Conservation (phyloP, 495 filamentous ascomycete genomes). For the Pseudoneurospora amorphoporcata region DNA sequence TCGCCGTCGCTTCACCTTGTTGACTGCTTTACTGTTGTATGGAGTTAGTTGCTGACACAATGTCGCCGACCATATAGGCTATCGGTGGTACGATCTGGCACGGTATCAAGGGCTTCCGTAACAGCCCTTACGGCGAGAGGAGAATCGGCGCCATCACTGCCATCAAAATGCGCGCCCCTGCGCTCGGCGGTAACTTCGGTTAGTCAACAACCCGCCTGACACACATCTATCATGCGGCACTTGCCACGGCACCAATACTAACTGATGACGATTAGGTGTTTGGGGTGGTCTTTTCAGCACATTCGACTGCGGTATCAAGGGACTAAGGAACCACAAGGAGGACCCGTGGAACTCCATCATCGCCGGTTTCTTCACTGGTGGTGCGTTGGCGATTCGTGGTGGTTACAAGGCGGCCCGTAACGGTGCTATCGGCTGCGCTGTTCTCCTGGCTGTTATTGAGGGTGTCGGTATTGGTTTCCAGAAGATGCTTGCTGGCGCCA, state of each 20-base stretch:
- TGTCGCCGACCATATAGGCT: conserved; percentile 40
- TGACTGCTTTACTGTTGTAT: neutral
- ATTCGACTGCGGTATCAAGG: conserved; percentile 97
- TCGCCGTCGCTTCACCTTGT: neutral
- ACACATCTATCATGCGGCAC: neutral
- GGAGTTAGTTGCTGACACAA: neutral
- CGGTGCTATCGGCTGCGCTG: conserved; percentile 89
- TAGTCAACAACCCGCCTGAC: conserved; percentile 6
- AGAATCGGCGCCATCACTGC: conserved; percentile 93
- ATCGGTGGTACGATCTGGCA: conserved; percentile 97
- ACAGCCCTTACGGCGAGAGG: conserved; percentile 82
- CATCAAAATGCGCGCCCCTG: conserved; percentile 92
- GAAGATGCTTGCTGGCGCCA: conserved; percentile 89
- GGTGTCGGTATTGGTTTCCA: conserved; percentile 96
- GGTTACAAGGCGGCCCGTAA: conserved; percentile 83
- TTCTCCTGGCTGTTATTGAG: conserved; percentile 90
- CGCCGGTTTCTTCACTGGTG: conserved; percentile 95
- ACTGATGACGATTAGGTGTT: conserved; percentile 25
- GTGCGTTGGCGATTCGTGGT: conserved; percentile 79
- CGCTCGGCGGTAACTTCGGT: conserved; percentile 95
- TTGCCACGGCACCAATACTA: neutral
- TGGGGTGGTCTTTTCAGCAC: conserved; percentile 94
- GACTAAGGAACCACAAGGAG: conserved; percentile 79
- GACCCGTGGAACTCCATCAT: conserved; percentile 95
- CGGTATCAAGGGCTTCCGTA: conserved; percentile 91